Evolutionary conservation across 2,329 filamentous ascomycete genomes (phyloP).

Genomic region (Cladosporium oxysporum): DNA sequence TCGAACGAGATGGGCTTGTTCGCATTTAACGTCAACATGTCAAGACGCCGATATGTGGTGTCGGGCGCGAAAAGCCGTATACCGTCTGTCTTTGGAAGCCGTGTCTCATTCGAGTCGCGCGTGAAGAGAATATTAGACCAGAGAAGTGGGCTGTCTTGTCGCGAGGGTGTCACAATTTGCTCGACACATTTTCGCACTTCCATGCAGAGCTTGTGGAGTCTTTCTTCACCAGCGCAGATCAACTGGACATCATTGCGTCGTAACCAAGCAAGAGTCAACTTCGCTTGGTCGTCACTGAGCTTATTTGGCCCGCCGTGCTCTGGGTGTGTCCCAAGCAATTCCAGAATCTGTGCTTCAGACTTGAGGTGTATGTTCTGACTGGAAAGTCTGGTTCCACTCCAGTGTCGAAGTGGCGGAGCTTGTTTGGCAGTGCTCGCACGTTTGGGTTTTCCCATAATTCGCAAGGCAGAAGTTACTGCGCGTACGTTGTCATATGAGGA

Average conservation of each 20-base stretch:
- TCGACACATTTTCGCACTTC: slow-evolving; percentile 85
- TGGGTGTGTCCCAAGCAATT: slow-evolving; percentile 77
- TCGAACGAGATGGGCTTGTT: slow-evolving; percentile 30
- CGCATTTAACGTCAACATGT: slow-evolving; percentile 27
- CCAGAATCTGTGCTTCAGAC: slow-evolving; percentile 81
- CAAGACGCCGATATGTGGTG: slow-evolving; percentile 14
- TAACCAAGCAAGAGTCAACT: slow-evolving; percentile 81
- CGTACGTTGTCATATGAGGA: slow-evolving; percentile 83
- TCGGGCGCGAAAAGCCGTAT: not conserved
- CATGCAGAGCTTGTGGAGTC: slow-evolving; percentile 89
- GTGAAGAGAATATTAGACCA: slow-evolving; percentile 91
- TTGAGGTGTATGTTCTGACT: slow-evolving; percentile 60
- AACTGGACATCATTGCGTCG: slow-evolving; percentile 81
- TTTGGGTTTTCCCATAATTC: slow-evolving; percentile 74
- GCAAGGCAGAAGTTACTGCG: slow-evolving; percentile 82
- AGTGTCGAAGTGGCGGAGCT: slow-evolving; percentile 42
- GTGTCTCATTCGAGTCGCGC: slow-evolving; percentile 49
- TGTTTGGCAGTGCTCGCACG: slow-evolving; percentile 44
- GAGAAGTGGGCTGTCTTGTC: slow-evolving; percentile 80
- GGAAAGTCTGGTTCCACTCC: slow-evolving; percentile 48
- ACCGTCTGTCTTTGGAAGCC: not conserved
- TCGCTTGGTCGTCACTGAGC: slow-evolving; percentile 90
- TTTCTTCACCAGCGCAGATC: slow-evolving; percentile 90
- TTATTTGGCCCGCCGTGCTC: slow-evolving; percentile 92
- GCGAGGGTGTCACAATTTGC: slow-evolving; percentile 76